Evolutionary conservation across 192 early-diverging fungal genomes (phyloP), one percentile per base, ranked within the genome.

Genomic region (Helicostylum pulchrum): DNA sequence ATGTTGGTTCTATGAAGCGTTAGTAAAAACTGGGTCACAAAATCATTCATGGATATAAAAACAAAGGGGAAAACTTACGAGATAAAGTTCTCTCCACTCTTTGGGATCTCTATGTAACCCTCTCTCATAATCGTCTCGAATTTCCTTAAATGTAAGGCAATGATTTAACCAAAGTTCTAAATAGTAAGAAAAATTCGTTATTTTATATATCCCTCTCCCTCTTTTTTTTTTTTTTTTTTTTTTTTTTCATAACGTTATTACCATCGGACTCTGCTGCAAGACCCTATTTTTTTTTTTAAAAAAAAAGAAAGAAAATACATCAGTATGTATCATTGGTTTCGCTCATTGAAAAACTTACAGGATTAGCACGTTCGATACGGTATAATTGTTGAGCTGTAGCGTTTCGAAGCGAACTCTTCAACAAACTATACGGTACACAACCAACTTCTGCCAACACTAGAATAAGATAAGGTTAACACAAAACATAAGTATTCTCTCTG

Each of bases 31-130:
- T 2, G 14, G 3, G 14, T 7, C n/a, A 19, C 47, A 48, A 48
- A 48, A 15, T 15, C 11, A 48, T 17, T 6, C 2, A 26, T 26
- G 0, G 0, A 26, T 26, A 26, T 2, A 26, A 26, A 26, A 26
- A 26, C 0, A 26, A 26, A 26, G 26, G 26, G 26, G 26, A 2
- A 2, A 23, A 17, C 51, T 51, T 64, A 64, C 62, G 3, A 43
- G 36, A 64, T 64, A 64, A 43, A 64, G 62, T 3, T 12, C 12
- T 53, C 62, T 52, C 62, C 62, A 64, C 17, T n/a, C 47, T 10
- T 20, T 32, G 15, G 36, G 15, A 19, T 64, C 62, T 53, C 36
- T 36, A 42, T 64, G 50, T 30, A 52, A 19, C 5, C 62, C 62
- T 21, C 31, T 14, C 17, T 42, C 36, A 46, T 64, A 64, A 17